Evolutionary conservation across 2,329 filamentous ascomycete species (phyloP), one percentile per base, ranked within the genome.

Genomic region (Colletotrichum sp.): DNA sequence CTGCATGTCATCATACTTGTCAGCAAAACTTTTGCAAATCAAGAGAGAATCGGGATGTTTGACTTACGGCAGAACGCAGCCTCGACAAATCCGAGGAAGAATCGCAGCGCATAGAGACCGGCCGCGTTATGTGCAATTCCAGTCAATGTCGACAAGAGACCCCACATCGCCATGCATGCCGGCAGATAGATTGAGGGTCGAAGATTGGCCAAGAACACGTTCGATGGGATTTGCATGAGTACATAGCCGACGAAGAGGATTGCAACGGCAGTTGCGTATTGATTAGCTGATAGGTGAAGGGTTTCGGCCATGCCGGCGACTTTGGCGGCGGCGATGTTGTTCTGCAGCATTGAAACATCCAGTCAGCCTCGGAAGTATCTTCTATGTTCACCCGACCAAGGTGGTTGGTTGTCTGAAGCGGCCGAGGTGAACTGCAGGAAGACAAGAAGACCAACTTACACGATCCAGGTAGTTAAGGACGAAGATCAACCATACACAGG

Each of bases 31-130:
- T 16, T 3, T 59, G 12, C 13, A 16, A 0, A 11, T 59, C 44
- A 59, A 0, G 25, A 8, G 13, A 59, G 11, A n/a, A 4, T 25
- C 3, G 25, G 13, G 1, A 4, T 27, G 4, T 59, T 25, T 1
- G 55, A 28, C 55, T 28, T 28, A 28, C 55, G 68, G 9, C 55
- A 71, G 36, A 72, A 65, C 9, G 60, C 69, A 16, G 36, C 61
- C 82, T 94, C 92, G 5, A 92, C 87, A 71, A 94, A 89, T 5
- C 89, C 89, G 0, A 91, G 88, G 80, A 92, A 92, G 84, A 94
- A 94, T 16, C 93, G 88, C 84, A 94, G 92, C 0, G 86, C 91
- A 75, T 89, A 94, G 1, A 96, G 84, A 0, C 93, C 93, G 34
- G 48, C 60, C n/a, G 55, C 55, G 61, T 60, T 72, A 5, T 59